Evolutionary conservation across 768 basidiomycete genomes (phyloP).

Genomic region (Albatrellus ellisii): DNA sequence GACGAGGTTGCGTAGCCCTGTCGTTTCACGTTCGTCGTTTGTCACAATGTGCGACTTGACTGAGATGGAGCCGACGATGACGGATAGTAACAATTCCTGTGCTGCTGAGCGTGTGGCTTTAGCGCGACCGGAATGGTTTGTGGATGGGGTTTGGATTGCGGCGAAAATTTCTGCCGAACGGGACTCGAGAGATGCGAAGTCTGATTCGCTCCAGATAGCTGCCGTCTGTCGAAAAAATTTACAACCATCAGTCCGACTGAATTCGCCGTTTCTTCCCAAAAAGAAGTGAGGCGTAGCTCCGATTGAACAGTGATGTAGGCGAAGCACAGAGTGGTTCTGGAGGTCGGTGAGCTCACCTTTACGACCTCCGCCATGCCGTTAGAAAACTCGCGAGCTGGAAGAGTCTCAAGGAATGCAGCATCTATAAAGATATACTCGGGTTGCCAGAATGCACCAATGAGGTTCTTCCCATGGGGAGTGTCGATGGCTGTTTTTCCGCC

Average conservation of each 20-base stretch:
- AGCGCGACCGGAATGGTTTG: conserved; percentile 41
- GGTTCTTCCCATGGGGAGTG: conserved; percentile 95
- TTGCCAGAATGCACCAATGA: conserved; percentile 98
- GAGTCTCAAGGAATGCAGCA: conserved; percentile 86
- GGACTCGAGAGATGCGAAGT: conserved; percentile 83
- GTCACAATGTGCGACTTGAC: conserved; percentile 98
- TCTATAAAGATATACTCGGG: conserved; percentile 97
- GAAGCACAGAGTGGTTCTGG: too few relatives aligned
- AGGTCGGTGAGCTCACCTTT: conserved; percentile 51
- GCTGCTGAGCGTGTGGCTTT: conserved; percentile 52
- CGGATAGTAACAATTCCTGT: conserved; percentile 78
- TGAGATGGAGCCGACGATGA: conserved; percentile 86
- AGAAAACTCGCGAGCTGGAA: conserved; percentile 87
- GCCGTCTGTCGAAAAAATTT: conserved; percentile 56
- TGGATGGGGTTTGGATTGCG: conserved; percentile 66
- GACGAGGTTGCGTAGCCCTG: conserved; percentile 89
- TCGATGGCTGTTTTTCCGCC: conserved; percentile 99
- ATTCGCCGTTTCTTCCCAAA: too few relatives aligned
- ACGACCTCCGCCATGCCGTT: conserved; percentile 99
- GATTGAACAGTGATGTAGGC: too few relatives aligned
- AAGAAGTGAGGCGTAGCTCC: too few relatives aligned
- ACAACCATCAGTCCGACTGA: too few relatives aligned
- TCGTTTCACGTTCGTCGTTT: conserved; percentile 87
- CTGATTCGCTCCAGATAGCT: conserved; percentile 92
- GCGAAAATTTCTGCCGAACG: conserved; percentile 74